These are phyloP conservation scores for Spathaspora girioi DNA, from an alignment of 805 yeast genomes.

Conservation along the genomic window DNA sequence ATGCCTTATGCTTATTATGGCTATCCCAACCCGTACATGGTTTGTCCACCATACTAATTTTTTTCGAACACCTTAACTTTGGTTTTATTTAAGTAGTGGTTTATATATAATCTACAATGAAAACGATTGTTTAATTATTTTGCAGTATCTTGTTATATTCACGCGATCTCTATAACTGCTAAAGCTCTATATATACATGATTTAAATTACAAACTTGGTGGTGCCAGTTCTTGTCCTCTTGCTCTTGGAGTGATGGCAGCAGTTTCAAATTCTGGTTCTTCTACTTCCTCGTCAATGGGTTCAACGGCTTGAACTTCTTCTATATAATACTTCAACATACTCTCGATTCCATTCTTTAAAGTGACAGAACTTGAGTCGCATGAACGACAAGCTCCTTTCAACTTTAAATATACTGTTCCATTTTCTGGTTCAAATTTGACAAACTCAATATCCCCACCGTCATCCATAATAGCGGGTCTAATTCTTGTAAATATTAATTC, in stretches of 20 bases:
- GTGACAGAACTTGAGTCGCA: conserved; percentile 67
- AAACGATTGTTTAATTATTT: background rate
- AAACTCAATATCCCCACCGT: conserved; percentile 73
- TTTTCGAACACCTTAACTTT: background rate
- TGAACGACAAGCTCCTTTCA: conserved; percentile 71
- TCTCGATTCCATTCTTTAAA: conserved; percentile 63
- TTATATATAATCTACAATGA: background rate
- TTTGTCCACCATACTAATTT: conserved; percentile 2
- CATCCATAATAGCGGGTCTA: conserved; percentile 72
- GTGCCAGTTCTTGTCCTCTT: conserved; percentile 14
- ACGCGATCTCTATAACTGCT: background rate
- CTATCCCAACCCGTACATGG: conserved; percentile 7
- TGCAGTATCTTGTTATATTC: background rate
- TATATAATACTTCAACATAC: conserved; percentile 66
- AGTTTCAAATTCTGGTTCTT: conserved; percentile 5
- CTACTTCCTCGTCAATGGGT: conserved; percentile 39
- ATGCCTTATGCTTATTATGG: conserved; percentile 9
- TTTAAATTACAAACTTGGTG: background rate
- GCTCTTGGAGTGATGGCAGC: conserved; percentile 19
- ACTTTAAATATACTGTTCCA: conserved; percentile 56
- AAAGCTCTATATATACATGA: background rate
- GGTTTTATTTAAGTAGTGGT: background rate
- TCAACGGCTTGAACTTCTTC: conserved; percentile 62
- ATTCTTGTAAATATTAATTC: conserved; percentile 68
- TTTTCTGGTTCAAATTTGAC: conserved; percentile 50